Percentiles rank a stretch among this genome's conserved stretches.
Conservation (phyloP, 257 asterid genomes). For the Leonotis leonurus region DNA sequence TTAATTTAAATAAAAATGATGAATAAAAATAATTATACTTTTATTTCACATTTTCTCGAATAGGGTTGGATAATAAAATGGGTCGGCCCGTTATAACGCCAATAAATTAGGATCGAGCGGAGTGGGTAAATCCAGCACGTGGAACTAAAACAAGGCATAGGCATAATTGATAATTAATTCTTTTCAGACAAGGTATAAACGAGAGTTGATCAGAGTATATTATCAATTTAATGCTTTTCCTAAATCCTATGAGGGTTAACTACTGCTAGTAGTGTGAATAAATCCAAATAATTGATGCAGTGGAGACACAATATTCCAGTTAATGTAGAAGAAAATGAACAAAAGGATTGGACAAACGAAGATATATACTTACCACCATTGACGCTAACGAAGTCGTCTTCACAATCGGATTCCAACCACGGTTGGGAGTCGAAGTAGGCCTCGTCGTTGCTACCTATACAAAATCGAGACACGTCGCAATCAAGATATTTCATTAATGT, state of each 20-base stretch:
- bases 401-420: slow-evolving; percentile 77
- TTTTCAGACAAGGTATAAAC: too few species aligned
- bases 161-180: too few species aligned
- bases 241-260: background rate
- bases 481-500: background rate
- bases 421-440: slow-evolving; percentile 63
- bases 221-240: too few species aligned
- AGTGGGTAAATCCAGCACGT: background rate
- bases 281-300: background rate
- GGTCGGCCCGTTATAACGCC: background rate
- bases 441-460: slow-evolving; percentile 75
- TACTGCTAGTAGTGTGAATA: background rate
- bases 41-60: too few species aligned
- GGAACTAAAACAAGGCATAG: background rate
- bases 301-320: background rate
- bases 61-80: too few species aligned
- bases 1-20: too few species aligned
- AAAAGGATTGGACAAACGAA: background rate
- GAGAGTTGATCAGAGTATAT: too few species aligned
- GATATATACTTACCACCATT: slow-evolving; percentile 58
- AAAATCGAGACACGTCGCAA: background rate
- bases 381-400: slow-evolving; percentile 71
- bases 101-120: background rate
- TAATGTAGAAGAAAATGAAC: background rate
- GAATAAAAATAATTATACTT: too few species aligned